Evolutionary conservation across 306 rosid species (phyloP).

Genomic region (Citrullus amarus): DNA sequence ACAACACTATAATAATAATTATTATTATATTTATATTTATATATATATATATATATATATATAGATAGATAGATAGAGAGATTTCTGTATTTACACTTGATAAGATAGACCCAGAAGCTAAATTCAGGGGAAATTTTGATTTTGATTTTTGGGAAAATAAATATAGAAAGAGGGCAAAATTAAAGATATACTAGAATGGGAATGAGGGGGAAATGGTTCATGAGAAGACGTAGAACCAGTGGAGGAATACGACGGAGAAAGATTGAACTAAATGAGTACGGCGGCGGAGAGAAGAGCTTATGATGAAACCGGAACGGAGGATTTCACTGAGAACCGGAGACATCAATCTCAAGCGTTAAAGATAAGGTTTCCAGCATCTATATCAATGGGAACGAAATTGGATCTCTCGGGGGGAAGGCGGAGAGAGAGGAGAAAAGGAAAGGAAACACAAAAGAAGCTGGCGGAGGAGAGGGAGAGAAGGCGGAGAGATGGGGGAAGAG

Average conservation of each 20-base stretch:
- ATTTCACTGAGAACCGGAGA: conserved; percentile 70
- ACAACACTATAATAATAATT: background rate
- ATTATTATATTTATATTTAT: background rate
- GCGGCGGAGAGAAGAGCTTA: conserved; percentile 46
- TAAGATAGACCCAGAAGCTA: background rate
- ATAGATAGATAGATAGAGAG: background rate
- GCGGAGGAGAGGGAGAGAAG: too few species aligned
- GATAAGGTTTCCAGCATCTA: conserved; percentile 19
- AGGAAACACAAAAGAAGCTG: background rate
- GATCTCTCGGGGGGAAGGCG: background rate
- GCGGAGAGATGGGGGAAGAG: background rate
- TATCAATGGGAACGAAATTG: background rate
- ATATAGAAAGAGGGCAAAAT: background rate
- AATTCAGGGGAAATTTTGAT: background rate
- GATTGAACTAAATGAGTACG: conserved; percentile 58
- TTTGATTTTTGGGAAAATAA: background rate
- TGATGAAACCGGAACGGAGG: conserved; percentile 57
- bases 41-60: too few species aligned
- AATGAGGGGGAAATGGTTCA: conserved; percentile 4
- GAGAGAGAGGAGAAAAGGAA: background rate
- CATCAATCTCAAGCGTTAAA: conserved; percentile 43
- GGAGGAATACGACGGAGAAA: conserved; percentile 53
- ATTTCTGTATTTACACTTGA: background rate
- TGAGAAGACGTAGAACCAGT: conserved; percentile 66
- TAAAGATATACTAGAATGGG: background rate